Base-by-base conservation (phyloP, 2,329 filamentous ascomycete genomes). In the Neurospora crassa region DNA sequence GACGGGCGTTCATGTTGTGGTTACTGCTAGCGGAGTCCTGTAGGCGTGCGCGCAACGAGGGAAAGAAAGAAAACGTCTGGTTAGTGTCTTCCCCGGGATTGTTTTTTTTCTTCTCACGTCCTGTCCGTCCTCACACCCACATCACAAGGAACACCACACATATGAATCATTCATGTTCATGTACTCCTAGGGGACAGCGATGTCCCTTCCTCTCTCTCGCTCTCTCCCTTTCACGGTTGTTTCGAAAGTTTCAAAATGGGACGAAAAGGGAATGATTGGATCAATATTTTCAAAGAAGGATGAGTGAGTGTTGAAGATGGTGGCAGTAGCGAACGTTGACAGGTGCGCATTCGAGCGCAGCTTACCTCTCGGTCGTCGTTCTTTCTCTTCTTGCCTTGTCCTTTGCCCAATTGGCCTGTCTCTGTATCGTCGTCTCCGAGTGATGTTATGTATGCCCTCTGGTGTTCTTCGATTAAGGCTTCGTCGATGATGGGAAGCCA, bases 401-500 rank as follows among this genome's bases (percentile, higher is more conserved):
- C 74, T 53, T 16, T 2, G 72, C 74, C 16, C 11, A 69, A 71
- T 29, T 77, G 76, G 20, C 74, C 59, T 63, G 53, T 63, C 40
- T 74, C 69, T 59, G 70, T 47, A 18, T 73, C 71, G 67, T 68
- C 68, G 11, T 72, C 72, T 37, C 37, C 68, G 40, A 67, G 53
- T 53, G 71, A 69, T 71, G 47, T 71, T 43, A 70, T 73, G 72
- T 79, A 78, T 5, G 75, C 76, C 43, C 74, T 74, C 74, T 78
- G 77, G 47, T 76, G 75, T 74, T 75, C 72, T 43, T 79, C 75
- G 67, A 79, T 77, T 53, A 78, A 70, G 42, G 74, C 77, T 40
- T 82, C 77, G 40, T 83, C 83, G 20, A 79, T 70, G 70, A 81
- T 74, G 75, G 89, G 90, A 70, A 93, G 86, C 94, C 94, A 97